Percentiles rank a stretch among this genome's conserved stretches.
These are phyloP conservation scores for Babesia caballi DNA, from an alignment of 169 alveolate species.

Conservation along the genomic window DNA sequence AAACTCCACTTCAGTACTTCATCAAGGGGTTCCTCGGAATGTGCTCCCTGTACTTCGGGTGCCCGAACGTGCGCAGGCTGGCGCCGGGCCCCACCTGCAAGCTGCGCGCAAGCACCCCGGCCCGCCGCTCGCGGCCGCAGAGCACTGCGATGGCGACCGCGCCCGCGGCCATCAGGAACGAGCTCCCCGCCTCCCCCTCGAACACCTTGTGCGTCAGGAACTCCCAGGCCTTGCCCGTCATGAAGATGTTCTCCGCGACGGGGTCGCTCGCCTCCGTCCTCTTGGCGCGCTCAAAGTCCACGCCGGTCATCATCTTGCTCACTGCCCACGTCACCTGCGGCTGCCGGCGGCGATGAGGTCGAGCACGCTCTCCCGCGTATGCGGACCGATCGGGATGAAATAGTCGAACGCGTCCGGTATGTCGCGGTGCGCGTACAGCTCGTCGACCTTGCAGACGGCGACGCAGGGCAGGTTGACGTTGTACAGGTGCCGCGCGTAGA, in stretches of 20 bases:
- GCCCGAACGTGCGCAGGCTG: constrained; percentile 58
- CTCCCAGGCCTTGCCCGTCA: constrained; percentile 68
- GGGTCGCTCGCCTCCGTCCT: constrained; percentile 54
- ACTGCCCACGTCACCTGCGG: neutral
- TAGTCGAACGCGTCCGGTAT: constrained; percentile 72
- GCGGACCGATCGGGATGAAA: constrained; percentile 67
- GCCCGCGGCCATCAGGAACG: constrained; percentile 63
- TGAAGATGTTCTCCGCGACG: constrained; percentile 49
- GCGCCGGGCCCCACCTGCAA: constrained; percentile 58
- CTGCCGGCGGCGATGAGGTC: constrained; percentile 19
- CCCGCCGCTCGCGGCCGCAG: constrained; percentile 60
- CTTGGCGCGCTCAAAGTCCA: constrained; percentile 48
- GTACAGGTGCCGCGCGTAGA: constrained; percentile 64
- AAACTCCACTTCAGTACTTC: constrained; percentile 10
- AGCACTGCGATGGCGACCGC: constrained; percentile 62
- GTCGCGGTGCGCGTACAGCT: constrained; percentile 63
- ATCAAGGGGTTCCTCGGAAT: constrained; percentile 60
- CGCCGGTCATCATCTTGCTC: constrained; percentile 27
- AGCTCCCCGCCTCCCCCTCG: constrained; percentile 66
- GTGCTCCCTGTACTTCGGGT: constrained; percentile 58
- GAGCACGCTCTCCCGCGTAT: constrained; percentile 38
- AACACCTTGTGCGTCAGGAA: constrained; percentile 62
- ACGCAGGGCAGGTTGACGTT: constrained; percentile 73
- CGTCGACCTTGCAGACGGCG: constrained; percentile 62
- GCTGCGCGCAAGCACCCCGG: constrained; percentile 48